Percentiles rank a stretch among this genome's conserved stretches.
Evolutionary conservation across 1,284 basidiomycete genomes (phyloP).

Genomic region (Grifola frondosa): DNA sequence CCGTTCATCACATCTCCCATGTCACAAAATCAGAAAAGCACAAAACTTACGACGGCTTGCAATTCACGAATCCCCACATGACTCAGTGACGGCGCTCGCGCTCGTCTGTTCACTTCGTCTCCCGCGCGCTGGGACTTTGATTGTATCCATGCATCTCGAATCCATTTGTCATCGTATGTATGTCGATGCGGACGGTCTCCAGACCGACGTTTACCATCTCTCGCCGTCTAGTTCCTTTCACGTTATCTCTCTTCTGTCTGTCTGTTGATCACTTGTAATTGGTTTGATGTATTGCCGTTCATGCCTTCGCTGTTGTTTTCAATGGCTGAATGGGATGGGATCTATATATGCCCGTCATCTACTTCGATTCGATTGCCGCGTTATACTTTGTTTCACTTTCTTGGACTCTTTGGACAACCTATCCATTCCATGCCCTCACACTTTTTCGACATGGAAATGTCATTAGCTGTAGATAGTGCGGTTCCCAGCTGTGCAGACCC

Average conservation of each 20-base stretch:
- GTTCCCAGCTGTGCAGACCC: no score
- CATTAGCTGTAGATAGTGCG: no score
- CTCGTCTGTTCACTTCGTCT: constrained; percentile 9
- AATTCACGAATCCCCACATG: neutral
- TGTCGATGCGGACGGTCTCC: constrained; percentile 17
- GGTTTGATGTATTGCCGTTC: no score
- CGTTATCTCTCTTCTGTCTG: neutral
- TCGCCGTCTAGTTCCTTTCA: neutral
- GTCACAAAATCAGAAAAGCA: constrained; percentile 5
- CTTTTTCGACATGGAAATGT: no score
- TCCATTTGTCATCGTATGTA: constrained; percentile 21
- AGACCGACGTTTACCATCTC: neutral
- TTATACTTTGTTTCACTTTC: no score
- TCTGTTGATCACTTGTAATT: constrained; percentile 2
- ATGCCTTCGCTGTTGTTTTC: no score
- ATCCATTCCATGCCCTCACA: no score
- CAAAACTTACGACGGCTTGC: neutral
- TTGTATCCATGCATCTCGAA: constrained; percentile 10
- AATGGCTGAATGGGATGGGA: no score
- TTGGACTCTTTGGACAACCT: no score
- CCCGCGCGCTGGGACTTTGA: constrained; percentile 5
- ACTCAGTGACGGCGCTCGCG: constrained; percentile 7
- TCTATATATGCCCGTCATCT: no score
- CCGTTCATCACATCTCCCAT: neutral
- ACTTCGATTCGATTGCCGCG: no score